Conservation (phyloP, 208 protist genomes). For the Naegleria lovaniensis region DNA sequence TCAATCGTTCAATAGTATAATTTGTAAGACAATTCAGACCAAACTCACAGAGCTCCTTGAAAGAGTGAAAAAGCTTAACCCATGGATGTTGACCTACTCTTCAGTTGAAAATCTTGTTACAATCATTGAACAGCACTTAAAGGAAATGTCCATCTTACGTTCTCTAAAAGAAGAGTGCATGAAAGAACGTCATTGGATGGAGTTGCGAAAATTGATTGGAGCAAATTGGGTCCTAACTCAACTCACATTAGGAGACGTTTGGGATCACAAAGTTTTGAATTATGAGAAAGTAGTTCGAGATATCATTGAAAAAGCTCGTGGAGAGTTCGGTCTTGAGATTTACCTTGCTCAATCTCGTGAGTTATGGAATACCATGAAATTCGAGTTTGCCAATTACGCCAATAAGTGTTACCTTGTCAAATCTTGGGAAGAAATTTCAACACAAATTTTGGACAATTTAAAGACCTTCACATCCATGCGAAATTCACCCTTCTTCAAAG, state of each 20-base stretch:
- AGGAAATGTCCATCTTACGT: slow-evolving; percentile 64
- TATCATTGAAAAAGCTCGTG: slow-evolving; percentile 58
- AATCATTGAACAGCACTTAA: slow-evolving; percentile 48
- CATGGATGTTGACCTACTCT: slow-evolving; percentile 54
- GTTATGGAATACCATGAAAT: slow-evolving; percentile 79
- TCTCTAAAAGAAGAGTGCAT: slow-evolving; percentile 88
- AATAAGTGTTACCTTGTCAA: slow-evolving; percentile 84
- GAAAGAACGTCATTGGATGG: slow-evolving; percentile 78
- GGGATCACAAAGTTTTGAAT: slow-evolving; percentile 75
- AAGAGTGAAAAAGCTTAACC: slow-evolving; percentile 55
- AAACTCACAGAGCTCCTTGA: slow-evolving; percentile 59
- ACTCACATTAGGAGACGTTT: slow-evolving; percentile 80
- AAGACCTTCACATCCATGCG: slow-evolving; percentile 83
- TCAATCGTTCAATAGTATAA: slow-evolving; percentile 82
- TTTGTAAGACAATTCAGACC: slow-evolving; percentile 73
- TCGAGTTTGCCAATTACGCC: slow-evolving; percentile 88
- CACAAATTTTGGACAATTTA: slow-evolving; percentile 83
- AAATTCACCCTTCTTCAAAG: slow-evolving; percentile 89
- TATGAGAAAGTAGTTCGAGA: slow-evolving; percentile 73
- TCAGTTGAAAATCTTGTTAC: slow-evolving; percentile 51
- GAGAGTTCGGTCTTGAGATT: slow-evolving; percentile 75
- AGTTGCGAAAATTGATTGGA: slow-evolving; percentile 71
- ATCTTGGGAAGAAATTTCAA: slow-evolving; percentile 93
- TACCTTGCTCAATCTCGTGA: slow-evolving; percentile 73
- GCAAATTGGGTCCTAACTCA: slow-evolving; percentile 78